Evolutionary conservation across 1,284 basidiomycete species (phyloP), one percentile per base, ranked within the genome.

Genomic region (Flammula alnicola): DNA sequence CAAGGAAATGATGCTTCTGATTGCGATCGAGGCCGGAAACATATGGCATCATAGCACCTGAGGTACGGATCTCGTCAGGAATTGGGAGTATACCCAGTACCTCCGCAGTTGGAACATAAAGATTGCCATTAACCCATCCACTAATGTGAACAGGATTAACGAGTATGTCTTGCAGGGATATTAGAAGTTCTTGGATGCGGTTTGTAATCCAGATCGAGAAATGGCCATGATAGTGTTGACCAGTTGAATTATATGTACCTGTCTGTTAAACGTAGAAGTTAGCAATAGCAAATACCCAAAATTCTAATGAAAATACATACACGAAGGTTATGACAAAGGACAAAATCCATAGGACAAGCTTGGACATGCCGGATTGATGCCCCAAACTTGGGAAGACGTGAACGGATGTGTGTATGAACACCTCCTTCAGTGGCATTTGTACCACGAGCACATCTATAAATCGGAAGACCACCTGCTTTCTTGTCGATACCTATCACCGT

Each of bases 41-140:
- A 45, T 44, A 61, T 11, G 22, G 25, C 6, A 42, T 52, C 57
- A 64, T 61, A 3, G 43, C 49, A 8, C 17, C 27, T 12, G 30
- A 19, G 12, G 20, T 12, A 10, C 48, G 51, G 3, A 63, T 20
- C 17, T 50, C 35, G 0, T 30, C 48, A 16, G 62, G 66, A 51
- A 63, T 49, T 0, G 56, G 56, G 36, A 65, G 58, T 29, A 67
- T 60, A 1, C 63, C 64, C 10, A 61, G 22, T 2, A 49, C 49
- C 39, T 66, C 59, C 0, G 40, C 45, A 5, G 61, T 60, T 3
- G 41, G 60, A 1, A 40, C 5, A 39, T 65, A 65, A 5, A 63
- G 49, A 36, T 64, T 61, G 1, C 61, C 60, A 37, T 66, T 66
- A 4, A 63, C 54, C 61, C 61, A 63, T 3, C 52, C 53, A 3